These are phyloP conservation scores for Dendrothele bispora DNA, from an alignment of 768 basidiomycete species.

Conservation along the genomic window DNA sequence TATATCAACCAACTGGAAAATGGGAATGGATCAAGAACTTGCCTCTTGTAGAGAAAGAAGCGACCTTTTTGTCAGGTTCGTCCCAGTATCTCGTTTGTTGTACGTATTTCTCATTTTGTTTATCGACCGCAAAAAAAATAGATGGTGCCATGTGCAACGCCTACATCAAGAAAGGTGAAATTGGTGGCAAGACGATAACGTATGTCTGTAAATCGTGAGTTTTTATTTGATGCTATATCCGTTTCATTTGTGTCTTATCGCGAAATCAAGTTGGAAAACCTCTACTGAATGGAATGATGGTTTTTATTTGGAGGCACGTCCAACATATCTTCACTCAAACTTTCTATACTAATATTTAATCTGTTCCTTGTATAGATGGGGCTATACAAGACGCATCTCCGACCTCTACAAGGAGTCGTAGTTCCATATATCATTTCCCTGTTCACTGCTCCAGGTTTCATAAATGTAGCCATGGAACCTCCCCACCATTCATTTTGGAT, in stretches of 20 bases:
- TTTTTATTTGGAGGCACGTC: constrained; percentile 64
- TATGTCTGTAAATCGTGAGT: constrained; percentile 39
- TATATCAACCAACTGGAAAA: constrained; percentile 16
- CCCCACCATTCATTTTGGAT: constrained; percentile 64
- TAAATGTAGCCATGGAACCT: constrained; percentile 50
- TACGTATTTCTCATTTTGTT: neutral
- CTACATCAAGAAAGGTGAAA: constrained; percentile 32
- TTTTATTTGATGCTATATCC: neutral
- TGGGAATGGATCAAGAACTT: constrained; percentile 19
- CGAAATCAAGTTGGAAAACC: constrained; percentile 20
- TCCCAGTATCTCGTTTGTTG: neutral
- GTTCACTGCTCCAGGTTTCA: constrained; percentile 34
- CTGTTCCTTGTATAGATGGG: constrained; percentile 41
- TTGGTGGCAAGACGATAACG: constrained; percentile 25
- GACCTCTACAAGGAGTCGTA: constrained; percentile 49
- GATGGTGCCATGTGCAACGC: constrained; percentile 36
- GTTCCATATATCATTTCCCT: constrained; percentile 56
- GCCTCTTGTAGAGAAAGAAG: constrained; percentile 12
- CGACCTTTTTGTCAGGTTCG: constrained; percentile 16
- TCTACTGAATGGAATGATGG: constrained; percentile 28
- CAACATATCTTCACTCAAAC: neutral
- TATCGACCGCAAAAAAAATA: constrained; percentile 5
- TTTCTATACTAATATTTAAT: neutral
- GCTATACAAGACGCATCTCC: constrained; percentile 50
- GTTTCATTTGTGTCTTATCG: neutral